Conservation (phyloP, 2,329 filamentous ascomycete genomes). For the Dothideomycetes sp. region DNA sequence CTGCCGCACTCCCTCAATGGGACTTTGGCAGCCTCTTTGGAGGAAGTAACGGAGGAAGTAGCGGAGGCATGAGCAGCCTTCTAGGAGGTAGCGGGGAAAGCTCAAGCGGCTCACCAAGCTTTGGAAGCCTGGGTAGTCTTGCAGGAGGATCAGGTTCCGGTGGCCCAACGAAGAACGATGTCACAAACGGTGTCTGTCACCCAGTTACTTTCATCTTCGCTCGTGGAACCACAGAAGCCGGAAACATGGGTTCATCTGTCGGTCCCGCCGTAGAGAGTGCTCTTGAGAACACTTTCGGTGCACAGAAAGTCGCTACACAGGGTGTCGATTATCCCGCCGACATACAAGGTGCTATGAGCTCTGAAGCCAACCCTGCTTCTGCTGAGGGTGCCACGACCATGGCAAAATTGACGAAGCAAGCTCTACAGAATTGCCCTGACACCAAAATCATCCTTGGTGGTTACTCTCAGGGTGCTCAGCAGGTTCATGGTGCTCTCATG, state of each 20-base stretch:
- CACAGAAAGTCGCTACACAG: constrained; percentile 16
- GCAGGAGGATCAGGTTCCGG: not conserved
- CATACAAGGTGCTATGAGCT: constrained; percentile 12
- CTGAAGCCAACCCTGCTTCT: constrained; percentile 8
- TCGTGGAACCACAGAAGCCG: constrained; percentile 43
- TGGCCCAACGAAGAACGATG: constrained; percentile 15
- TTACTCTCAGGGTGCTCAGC: constrained; percentile 18
- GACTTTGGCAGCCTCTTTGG: not conserved
- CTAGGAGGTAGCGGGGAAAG: too few relatives aligned
- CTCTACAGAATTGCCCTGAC: constrained; percentile 14
- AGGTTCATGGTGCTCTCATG: constrained; percentile 15
- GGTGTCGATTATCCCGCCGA: constrained; percentile 17
- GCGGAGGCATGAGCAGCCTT: too few relatives aligned
- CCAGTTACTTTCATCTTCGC: constrained; percentile 46
- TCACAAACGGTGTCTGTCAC: constrained; percentile 28
- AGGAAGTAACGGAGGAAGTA: too few relatives aligned
- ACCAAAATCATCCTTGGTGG: constrained; percentile 18
- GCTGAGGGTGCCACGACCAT: constrained; percentile 14
- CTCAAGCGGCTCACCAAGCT: too few relatives aligned
- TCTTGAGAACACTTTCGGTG: constrained; percentile 14
- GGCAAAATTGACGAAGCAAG: constrained; percentile 14
- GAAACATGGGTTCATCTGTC: constrained; percentile 34
- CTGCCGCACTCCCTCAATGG: constrained; percentile 5
- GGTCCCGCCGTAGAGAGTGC: constrained; percentile 16
- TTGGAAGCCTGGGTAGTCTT: constrained; percentile 1